A percentile compares a stretch with the other conserved stretches of the same genome.
phyloP scores from a whole-genome alignment of 805 yeast genomes.

The Blastobotrys parvus region DNA sequence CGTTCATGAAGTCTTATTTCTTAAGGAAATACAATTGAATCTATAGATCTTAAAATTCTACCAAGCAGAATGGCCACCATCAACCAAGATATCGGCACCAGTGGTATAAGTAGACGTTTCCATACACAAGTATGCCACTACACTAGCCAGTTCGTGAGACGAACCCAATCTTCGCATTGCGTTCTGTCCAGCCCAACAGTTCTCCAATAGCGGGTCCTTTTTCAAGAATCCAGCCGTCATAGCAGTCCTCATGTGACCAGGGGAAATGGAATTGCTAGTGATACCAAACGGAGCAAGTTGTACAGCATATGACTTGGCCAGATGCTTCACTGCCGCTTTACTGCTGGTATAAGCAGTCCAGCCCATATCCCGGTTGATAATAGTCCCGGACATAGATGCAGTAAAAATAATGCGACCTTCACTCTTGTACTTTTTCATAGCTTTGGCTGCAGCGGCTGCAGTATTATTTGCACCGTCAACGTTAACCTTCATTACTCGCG shows the following conservation, averaged over 20 bases:
- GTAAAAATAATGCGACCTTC: constrained; percentile 76
- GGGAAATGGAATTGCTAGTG: constrained; percentile 71
- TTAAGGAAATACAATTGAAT: no score
- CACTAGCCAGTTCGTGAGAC: constrained; percentile 71
- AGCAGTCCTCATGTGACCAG: constrained; percentile 79
- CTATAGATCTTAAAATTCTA: no score
- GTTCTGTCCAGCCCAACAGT: constrained; percentile 41
- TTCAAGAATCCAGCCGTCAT: constrained; percentile 45
- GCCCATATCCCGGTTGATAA: constrained; percentile 77
- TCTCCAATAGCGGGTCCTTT: constrained; percentile 34
- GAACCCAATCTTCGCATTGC: constrained; percentile 72
- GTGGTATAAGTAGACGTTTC: constrained; percentile 75
- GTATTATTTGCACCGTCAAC: constrained; percentile 72
- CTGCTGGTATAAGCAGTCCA: constrained; percentile 84
- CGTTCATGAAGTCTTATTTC: no score
- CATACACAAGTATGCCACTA: constrained; percentile 69
- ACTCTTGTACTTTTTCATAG: constrained; percentile 63
- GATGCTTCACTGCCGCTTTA: constrained; percentile 74
- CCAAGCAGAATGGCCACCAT: constrained; percentile 64
- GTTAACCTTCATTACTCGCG: constrained; percentile 64
- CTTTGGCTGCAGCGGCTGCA: constrained; percentile 70
- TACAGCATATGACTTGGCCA: constrained; percentile 69
- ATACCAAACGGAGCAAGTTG: constrained; percentile 87
- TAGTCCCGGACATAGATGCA: constrained; percentile 84
- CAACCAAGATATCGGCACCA: constrained; percentile 68